Evolutionary conservation across 2,329 filamentous ascomycete species (phyloP).

Genomic region (Amphichorda felina): DNA sequence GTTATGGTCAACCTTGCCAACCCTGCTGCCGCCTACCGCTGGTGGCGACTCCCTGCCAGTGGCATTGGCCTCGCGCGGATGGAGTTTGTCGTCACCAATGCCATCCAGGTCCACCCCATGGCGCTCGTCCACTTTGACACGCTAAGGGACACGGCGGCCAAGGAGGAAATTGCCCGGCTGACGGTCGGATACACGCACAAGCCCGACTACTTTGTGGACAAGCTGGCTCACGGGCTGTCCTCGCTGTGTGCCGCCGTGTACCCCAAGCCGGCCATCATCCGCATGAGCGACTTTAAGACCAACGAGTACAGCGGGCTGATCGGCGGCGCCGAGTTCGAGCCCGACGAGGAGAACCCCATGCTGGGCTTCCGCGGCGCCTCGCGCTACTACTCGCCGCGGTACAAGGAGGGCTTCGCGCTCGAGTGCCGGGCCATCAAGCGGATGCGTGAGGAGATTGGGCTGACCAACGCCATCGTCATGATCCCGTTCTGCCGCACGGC

Average conservation of each 20-base stretch:
- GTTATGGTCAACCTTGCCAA: conserved; percentile 26
- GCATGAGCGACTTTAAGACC: conserved; percentile 27
- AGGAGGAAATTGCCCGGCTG: conserved; percentile 13
- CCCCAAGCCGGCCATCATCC: conserved; percentile 23
- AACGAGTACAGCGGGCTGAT: conserved; percentile 26
- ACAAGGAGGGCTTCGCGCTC: conserved; percentile 23
- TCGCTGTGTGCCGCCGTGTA: conserved; percentile 22
- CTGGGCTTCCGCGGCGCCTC: conserved; percentile 27
- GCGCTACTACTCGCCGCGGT: conserved; percentile 25
- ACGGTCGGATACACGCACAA: conserved; percentile 18
- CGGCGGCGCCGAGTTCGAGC: conserved; percentile 24
- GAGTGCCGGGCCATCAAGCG: conserved; percentile 24
- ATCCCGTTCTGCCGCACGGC: conserved; percentile 24
- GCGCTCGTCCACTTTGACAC: conserved; percentile 19
- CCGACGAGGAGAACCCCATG: conserved; percentile 26
- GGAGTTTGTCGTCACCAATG: conserved; percentile 25
- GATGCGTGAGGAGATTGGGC: conserved; percentile 22
- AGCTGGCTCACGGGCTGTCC: conserved; percentile 20
- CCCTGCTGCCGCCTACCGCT: conserved; percentile 22
- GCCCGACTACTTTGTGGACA: conserved; percentile 25
- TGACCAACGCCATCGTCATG: conserved; percentile 24
- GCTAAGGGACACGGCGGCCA: conserved; percentile 14
- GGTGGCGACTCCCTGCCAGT: conserved; percentile 24
- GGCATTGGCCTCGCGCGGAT: conserved; percentile 26
- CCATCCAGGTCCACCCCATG: conserved; percentile 23